Percentiles rank a stretch among this genome's conserved stretches.
Evolutionary conservation across 495 filamentous ascomycete species (phyloP).

Genomic region (Cairneyella variabilis): DNA sequence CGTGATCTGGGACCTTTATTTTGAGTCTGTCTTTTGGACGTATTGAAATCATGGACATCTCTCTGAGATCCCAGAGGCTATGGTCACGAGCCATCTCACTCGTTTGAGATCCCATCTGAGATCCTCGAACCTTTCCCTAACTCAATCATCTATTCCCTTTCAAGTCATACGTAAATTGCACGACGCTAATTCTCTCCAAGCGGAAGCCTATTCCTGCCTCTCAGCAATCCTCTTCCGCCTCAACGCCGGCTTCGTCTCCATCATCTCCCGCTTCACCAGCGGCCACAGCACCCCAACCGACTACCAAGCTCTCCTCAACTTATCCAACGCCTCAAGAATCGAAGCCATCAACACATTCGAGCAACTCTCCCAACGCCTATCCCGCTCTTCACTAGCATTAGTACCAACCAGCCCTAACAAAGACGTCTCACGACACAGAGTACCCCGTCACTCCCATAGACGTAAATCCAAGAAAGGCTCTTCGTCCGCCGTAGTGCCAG

Average conservation of each 20-base stretch:
- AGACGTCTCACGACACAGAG: background rate
- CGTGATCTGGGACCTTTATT: too few species aligned
- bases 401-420: background rate
- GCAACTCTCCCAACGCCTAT: slow-evolving; percentile 21
- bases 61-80: too few species aligned
- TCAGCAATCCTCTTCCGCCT: slow-evolving; percentile 24
- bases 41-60: too few species aligned
- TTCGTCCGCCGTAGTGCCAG: background rate
- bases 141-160: background rate
- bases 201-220: slow-evolving; percentile 22
- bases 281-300: slow-evolving; percentile 21
- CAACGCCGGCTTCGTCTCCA: slow-evolving; percentile 23
- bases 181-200: slow-evolving; percentile 6
- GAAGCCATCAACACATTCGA: slow-evolving; percentile 26
- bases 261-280: slow-evolving; percentile 21
- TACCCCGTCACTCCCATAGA: background rate
- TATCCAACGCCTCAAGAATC: slow-evolving; percentile 22
- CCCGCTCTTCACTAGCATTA: slow-evolving; percentile 12
- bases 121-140: background rate
- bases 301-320: slow-evolving; percentile 20
- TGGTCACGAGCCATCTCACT: too few species aligned
- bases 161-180: background rate
- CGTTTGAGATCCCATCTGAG: too few species aligned
- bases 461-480: background rate
- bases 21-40: too few species aligned